phyloP scores from a whole-genome alignment of 352 stramenopile species.

The Globisporangium sylvaticum region DNA sequence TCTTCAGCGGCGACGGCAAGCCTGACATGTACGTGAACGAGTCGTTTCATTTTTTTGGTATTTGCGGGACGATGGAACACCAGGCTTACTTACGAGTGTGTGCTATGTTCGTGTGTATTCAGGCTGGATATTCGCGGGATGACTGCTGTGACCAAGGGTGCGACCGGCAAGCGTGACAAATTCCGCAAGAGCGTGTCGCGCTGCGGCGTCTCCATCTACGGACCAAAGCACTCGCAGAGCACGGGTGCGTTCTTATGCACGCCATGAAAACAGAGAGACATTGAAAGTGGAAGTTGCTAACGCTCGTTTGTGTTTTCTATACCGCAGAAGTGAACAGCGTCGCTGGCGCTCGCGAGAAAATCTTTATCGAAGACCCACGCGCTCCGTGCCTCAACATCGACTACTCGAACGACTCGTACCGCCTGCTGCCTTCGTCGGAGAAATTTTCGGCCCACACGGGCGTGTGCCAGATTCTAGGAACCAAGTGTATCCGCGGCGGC shows the following conservation, averaged over 20 bases:
- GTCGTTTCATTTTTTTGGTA: not conserved
- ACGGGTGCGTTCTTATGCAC: conserved; percentile 15
- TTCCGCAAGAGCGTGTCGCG: conserved; percentile 86
- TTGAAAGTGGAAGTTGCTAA: not conserved
- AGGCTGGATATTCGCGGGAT: conserved; percentile 86
- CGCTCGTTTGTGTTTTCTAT: not conserved
- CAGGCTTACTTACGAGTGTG: not conserved
- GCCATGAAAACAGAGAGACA: not conserved
- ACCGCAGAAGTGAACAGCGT: conserved; percentile 26
- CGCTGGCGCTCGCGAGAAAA: conserved; percentile 52
- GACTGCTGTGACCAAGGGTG: conserved; percentile 82
- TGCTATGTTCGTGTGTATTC: conserved; percentile 3
- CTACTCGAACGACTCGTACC: conserved; percentile 84
- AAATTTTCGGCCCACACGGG: conserved; percentile 86
- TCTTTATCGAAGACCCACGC: conserved; percentile 86
- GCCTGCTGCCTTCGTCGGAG: conserved; percentile 77
- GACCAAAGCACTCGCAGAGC: conserved; percentile 74
- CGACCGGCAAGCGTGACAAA: conserved; percentile 83
- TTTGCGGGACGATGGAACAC: not conserved
- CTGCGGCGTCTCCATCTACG: conserved; percentile 85
- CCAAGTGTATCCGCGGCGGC: conserved; percentile 79
- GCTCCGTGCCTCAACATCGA: conserved; percentile 83
- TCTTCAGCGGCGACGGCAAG: conserved; percentile 87
- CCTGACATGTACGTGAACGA: conserved; percentile 60
- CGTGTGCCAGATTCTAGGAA: conserved; percentile 85